phyloP scores from a whole-genome alignment of 768 basidiomycete species.

The Pleurotus djamor region DNA sequence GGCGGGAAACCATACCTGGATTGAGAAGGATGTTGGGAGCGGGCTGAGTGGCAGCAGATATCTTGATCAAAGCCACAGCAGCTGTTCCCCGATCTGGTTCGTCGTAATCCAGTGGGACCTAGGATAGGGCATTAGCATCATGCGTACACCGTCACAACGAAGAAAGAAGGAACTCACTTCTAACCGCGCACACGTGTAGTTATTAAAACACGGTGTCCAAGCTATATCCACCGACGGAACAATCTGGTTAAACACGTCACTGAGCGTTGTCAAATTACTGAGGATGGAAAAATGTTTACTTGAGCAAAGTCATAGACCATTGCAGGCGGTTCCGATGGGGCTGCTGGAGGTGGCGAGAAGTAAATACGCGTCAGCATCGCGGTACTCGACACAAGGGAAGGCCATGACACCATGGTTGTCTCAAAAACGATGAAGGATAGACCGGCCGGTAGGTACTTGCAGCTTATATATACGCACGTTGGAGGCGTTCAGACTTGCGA shows the following conservation, averaged over 20 bases:
- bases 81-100: slow-evolving; percentile 32
- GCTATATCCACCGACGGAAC: neutral
- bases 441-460: too few species aligned
- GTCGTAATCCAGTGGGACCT: slow-evolving; percentile 49
- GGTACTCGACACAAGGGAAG: too few species aligned
- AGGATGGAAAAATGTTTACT: neutral
- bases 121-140: neutral
- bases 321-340: neutral
- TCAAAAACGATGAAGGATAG: too few species aligned
- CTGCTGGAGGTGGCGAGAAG: neutral
- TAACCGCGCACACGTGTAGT: neutral
- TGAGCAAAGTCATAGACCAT: neutral
- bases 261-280: neutral
- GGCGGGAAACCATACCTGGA: neutral
- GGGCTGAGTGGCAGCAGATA: slow-evolving; percentile 19
- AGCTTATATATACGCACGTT: too few species aligned
- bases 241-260: neutral
- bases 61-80: slow-evolving; percentile 38
- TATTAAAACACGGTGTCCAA: neutral
- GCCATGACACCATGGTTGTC: too few species aligned
- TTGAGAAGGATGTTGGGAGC: neutral
- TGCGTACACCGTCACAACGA: too few species aligned
- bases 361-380: too few species aligned
- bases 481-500: too few species aligned
- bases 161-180: neutral